phyloP scores from a whole-genome alignment of 176 grass and related monocot species.

The Hyparrhenia diplandra region DNA sequence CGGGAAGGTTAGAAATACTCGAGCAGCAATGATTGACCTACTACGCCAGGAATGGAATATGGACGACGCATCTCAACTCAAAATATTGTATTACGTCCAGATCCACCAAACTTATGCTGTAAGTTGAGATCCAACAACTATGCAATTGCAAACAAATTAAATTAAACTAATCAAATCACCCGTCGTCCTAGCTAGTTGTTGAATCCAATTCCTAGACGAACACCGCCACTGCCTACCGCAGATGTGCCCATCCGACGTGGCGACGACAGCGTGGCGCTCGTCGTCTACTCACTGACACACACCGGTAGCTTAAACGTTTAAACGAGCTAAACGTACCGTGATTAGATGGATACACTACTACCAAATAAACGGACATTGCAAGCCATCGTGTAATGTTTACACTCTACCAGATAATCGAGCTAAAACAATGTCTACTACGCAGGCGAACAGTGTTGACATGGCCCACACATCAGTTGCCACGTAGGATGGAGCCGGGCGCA shows the following conservation, averaged over 20 bases:
- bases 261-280: background rate
- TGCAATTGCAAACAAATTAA: background rate
- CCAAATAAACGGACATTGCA: too few species aligned
- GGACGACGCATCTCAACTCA: background rate
- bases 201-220: background rate
- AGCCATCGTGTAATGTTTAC: too few species aligned
- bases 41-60: background rate
- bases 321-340: too few species aligned
- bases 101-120: conserved; percentile 48
- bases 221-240: background rate
- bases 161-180: conserved; percentile 28
- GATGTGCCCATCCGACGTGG: background rate
- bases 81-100: conserved; percentile 44
- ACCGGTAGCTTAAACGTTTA: too few species aligned
- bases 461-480: background rate
- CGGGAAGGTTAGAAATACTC: conserved; percentile 12
- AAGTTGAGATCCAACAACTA: conserved; percentile 48
- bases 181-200: background rate
- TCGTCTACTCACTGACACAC: background rate
- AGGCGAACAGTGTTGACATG: background rate
- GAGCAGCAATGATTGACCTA: conserved; percentile 31
- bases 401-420: too few species aligned
- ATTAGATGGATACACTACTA: too few species aligned
- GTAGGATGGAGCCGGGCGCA: background rate
- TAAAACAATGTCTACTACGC: too few species aligned